Base-by-base conservation (phyloP, 306 rosid species). In the Acmispon strigosus region DNA sequence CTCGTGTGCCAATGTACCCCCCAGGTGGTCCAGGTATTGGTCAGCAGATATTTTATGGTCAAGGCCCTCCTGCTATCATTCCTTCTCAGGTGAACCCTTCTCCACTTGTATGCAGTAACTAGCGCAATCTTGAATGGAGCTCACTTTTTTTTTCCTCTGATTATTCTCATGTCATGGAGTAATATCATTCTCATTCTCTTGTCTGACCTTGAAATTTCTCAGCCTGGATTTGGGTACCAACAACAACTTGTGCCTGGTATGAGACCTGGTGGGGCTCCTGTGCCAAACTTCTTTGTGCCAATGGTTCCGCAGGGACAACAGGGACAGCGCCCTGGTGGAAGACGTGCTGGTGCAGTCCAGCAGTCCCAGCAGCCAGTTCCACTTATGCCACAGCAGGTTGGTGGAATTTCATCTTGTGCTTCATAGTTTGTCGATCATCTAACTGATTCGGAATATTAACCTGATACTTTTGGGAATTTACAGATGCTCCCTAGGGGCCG, bases 291-390 rank as follows among this genome's bases (percentile, higher is more conserved):
- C 80, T 95, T 89, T 76, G 72, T 95, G 70, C 97, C 99, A 76
- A 95, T 95, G 99, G 96, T 91, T 85, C 97, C 86, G 74, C 99
- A 84, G 78, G 98, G 98, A 27, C 99, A 89, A 74, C 98, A 89
- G 64, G 96, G 92, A 20, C 98, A 87, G 78, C 94, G 96, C 54
- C 94, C 96, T 47, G 97, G 99, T 79, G 99, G 99, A 72, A 86
- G 99, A 73, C 97, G 99, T 14, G 76, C 84, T 0, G 96, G 97
- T 43, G 85, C 80, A 59, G 85, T 84, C 54, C 97, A 91, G 84
- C 99, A 89, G 80, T 75, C 67, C 61, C 99, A 94, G 88, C 99
- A 91, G 72, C 84, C 92, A 1, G 91, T 91, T 82, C 96, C 96
- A 2, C 39, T 91, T 17, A 95, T 95, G 89, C 97, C 93, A 61